Evolutionary conservation across 192 early-diverging fungal species (phyloP), one percentile per base, ranked within the genome.

Genomic region (Linderina pennispora): DNA sequence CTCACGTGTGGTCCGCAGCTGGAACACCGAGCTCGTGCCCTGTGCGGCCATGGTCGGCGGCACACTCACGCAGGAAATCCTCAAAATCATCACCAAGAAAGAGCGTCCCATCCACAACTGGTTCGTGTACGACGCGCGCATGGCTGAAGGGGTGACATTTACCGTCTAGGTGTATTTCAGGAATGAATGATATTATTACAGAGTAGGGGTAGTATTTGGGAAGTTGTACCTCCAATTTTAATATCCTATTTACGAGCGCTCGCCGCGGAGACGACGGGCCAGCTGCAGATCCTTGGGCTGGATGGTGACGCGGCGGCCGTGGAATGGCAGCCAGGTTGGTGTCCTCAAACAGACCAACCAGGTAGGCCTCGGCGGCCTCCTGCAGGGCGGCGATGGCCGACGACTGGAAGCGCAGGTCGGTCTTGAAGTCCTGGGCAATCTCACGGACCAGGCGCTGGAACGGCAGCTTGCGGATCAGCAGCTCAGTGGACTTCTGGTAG

Each of bases 351-450:
- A 86, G 73, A 7, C 75, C 75, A 55, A 85, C 87, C 33, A 88
- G 73, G 71, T 89, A 88, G 33, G 86, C 83, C 78, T 99, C 94
- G 41, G 91, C 81, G 17, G 94, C 94, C 81, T 99, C 97, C 77
- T 99, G 97, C 15, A 99, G 83, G 3, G 97, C 97, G 49, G 90
- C 87, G 51, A 22, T 26, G 26, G 10, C 97, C 39, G 93, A 95
- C 48, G 89, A 92, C 83, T 97, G 94, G 89, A 97, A 97, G 55
- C 94, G 92, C 34, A 99, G 78, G 64, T 97, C 94, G 28, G 97
- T 97, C 83, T 99, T 97, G 79, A 95, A 97, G 75, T 98, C 94
- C 78, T 98, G 96, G 45, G 94, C 92, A 55, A 99, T 99, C 78
- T 99, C 96, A 71, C 94, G 87, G 19, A 99, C 94, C 36, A 99